phyloP scores from a whole-genome alignment of 495 filamentous ascomycete species.

The Melanomma pulvis-pyrius region DNA sequence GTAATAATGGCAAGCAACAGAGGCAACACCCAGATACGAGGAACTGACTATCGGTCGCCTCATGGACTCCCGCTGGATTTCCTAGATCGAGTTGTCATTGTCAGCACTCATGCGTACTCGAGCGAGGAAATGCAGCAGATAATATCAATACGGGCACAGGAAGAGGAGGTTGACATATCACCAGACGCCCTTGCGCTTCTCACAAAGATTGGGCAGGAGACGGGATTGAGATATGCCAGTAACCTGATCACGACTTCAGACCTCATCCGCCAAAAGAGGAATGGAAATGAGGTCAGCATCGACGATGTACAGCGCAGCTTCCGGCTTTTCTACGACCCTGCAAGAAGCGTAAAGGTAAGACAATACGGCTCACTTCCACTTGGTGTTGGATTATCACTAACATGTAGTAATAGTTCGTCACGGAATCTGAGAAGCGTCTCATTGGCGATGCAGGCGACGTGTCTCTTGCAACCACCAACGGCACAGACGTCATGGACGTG shows the following conservation, averaged over 20 bases:
- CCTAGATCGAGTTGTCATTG: constrained; percentile 92
- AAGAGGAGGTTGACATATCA: constrained; percentile 91
- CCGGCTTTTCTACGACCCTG: constrained; percentile 87
- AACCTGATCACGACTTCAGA: constrained; percentile 94
- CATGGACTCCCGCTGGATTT: constrained; percentile 96
- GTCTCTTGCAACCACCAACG: constrained; percentile 66
- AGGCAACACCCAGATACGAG: constrained; percentile 86
- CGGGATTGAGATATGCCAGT: constrained; percentile 88
- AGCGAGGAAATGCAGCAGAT: constrained; percentile 88
- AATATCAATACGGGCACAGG: constrained; percentile 83
- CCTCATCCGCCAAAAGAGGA: constrained; percentile 77
- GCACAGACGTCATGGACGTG: constrained; percentile 79
- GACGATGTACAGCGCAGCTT: constrained; percentile 93
- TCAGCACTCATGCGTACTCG: constrained; percentile 89
- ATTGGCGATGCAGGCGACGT: constrained; percentile 85
- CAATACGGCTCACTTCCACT: background rate
- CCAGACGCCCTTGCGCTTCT: constrained; percentile 87
- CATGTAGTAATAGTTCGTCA: constrained; percentile 62
- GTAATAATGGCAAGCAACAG: constrained; percentile 99
- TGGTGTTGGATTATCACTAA: background rate
- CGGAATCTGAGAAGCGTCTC: constrained; percentile 86
- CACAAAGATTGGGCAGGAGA: constrained; percentile 93
- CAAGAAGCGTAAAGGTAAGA: constrained; percentile 72
- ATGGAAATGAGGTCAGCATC: constrained; percentile 74
- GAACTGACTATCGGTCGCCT: constrained; percentile 87